Evolutionary conservation across 1,284 basidiomycete genomes (phyloP).

Genomic region (Pseudozyma tsukubaensis): DNA sequence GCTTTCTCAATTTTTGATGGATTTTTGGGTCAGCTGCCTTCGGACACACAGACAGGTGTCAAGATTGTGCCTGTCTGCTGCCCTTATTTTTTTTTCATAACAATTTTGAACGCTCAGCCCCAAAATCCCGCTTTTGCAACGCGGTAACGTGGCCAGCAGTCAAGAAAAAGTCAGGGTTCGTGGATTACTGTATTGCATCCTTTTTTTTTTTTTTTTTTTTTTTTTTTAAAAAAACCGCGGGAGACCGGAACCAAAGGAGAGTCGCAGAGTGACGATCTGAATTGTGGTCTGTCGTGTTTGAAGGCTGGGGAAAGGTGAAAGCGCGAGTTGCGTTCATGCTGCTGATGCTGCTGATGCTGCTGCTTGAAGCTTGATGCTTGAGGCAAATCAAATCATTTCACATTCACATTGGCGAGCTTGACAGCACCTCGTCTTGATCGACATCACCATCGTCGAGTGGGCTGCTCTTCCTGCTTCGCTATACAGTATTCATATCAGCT

Average conservation of each 20-base stretch:
- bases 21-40: too few species aligned
- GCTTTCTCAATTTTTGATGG: too few species aligned
- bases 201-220: conserved; percentile 2
- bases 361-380: neutral
- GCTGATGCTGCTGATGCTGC: too few species aligned
- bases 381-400: neutral
- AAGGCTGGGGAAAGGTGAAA: neutral
- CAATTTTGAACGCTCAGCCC: neutral
- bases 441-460: too few species aligned
- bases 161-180: too few species aligned
- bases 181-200: neutral
- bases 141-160: too few species aligned
- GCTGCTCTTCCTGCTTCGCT: neutral
- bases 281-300: neutral
- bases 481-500: neutral
- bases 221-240: neutral
- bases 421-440: too few species aligned
- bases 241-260: too few species aligned
- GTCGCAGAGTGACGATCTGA: neutral
- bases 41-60: too few species aligned
- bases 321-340: neutral
- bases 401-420: neutral
- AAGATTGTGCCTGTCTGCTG: neutral
- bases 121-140: neutral
- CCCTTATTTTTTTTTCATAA: neutral